Conservation (phyloP, 148 eudicot genomes). For the Vaccinium myrtillus region DNA sequence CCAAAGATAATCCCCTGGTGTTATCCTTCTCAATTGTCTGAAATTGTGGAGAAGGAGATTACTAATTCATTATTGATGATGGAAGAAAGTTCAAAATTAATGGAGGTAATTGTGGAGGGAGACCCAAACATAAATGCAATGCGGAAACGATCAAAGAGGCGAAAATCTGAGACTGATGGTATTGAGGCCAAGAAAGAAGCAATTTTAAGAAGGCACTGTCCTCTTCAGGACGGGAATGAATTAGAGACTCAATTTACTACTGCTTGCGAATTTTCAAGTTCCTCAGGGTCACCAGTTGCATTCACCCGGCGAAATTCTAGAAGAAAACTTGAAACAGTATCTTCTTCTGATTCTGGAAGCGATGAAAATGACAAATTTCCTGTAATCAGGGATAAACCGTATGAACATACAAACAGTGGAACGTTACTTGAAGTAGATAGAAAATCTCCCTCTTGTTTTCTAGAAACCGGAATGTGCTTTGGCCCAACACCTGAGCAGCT, state of each 20-base stretch:
- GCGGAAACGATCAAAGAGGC: conserved; percentile 21
- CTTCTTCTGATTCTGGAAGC: conserved; percentile 73
- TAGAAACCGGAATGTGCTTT: conserved; percentile 23
- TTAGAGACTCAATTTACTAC: conserved; percentile 27
- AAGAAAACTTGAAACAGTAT: conserved; percentile 48
- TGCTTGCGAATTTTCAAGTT: conserved; percentile 42
- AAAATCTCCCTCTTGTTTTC: conserved; percentile 25
- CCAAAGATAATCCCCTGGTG: conserved; percentile 69
- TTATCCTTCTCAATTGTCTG: conserved; percentile 66
- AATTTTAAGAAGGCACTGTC: conserved; percentile 55
- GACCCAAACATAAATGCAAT: conserved; percentile 24
- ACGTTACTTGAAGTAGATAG: conserved; percentile 27
- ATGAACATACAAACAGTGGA: conserved; percentile 21
- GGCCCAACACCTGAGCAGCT: conserved; percentile 15
- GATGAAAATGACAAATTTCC: conserved; percentile 37
- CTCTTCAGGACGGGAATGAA: conserved; percentile 40
- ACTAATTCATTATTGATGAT: conserved; percentile 41
- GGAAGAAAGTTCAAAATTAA: conserved; percentile 43
- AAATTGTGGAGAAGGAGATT: conserved; percentile 71
- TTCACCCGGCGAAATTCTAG: conserved; percentile 46
- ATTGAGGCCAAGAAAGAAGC: conserved; percentile 72
- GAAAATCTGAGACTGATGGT: conserved; percentile 28
- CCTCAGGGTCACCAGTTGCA: conserved; percentile 67
- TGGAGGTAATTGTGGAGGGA: conserved; percentile 42
- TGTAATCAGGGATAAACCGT: conserved; percentile 22